Base-by-base conservation (phyloP, 129 eudicot genomes). In the Chrysanthemum lavandulifolium region DNA sequence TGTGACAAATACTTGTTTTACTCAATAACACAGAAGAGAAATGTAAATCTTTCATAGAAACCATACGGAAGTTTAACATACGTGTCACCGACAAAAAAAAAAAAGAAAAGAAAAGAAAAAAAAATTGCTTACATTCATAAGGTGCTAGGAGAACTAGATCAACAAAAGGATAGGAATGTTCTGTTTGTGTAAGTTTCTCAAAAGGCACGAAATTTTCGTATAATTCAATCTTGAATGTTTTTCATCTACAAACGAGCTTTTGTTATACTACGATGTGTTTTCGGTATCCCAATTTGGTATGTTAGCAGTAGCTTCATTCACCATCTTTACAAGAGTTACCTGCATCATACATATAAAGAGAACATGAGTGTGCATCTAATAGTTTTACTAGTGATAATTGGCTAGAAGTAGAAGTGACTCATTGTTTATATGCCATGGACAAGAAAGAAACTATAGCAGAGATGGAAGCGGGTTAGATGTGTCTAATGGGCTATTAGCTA, bases 241-340 rank as follows among this genome's bases (percentile, higher is more conserved):
- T 53, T 23, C 57, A 31, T 68, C 56, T 71, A 57, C 45, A 54
- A 16, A 71, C 8, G 65, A 60, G 66, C 29, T 64, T 61, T 11
- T 9, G 8, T 5, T 72, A 48, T 47, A 14, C 73, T 0, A n/a
- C 13, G 52, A 68, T 57, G 27, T 9, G 18, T 65, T 66, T 53
- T 57, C 36, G 15, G 77, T 47, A 56, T 83, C 87, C 96, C 96
- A 89, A n/a, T 75, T 76, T 1, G 89, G 96, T 74, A 89, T 79
- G 75, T 89, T 89, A 6, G 96, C 87, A n/a, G 91, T 83, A 31
- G 96, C 96, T 82, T 86, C 85, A 33, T 89, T 89, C 59, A 89
- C 84, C 91, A 84, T 76, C 71, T 79, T 84, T 61, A 86, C 88
- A 27, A 89, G 85, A 16, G 87, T 89, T 27, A 84, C 89, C 96